phyloP scores from a whole-genome alignment of 2,329 filamentous ascomycete genomes.

The Fusarium acutatum region DNA sequence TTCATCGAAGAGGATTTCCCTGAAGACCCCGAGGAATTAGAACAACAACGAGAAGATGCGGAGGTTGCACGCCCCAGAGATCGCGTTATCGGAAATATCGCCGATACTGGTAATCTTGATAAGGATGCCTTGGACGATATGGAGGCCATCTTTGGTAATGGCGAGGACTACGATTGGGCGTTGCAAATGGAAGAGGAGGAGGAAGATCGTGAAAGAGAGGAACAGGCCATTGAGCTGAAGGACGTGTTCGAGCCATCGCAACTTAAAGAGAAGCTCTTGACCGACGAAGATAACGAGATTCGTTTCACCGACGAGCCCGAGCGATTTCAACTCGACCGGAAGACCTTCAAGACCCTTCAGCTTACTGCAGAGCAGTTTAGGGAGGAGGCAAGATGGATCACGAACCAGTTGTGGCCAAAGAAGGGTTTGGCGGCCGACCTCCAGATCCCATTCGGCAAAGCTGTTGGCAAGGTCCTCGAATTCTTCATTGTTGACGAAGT shows the following conservation, averaged over 20 bases:
- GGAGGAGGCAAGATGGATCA: conserved; percentile 93
- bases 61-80: conserved; percentile 86
- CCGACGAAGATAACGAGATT: conserved; percentile 93
- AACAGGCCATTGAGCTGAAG: conserved; percentile 90
- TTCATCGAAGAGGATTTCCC: conserved; percentile 98
- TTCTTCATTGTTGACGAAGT: conserved; percentile 95
- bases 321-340: conserved; percentile 90
- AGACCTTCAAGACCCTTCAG: conserved; percentile 83
- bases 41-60: conserved; percentile 81
- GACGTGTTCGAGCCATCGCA: conserved; percentile 98
- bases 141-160: conserved; percentile 94
- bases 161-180: conserved; percentile 95
- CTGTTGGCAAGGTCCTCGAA: conserved; percentile 90
- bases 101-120: conserved; percentile 86
- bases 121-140: conserved; percentile 95
- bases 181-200: conserved; percentile 88
- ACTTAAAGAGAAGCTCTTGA: conserved; percentile 91
- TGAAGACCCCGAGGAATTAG: conserved; percentile 81
- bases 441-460: conserved; percentile 83
- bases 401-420: conserved; percentile 87
- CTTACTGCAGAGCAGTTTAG: conserved; percentile 85
- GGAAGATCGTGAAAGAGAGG: conserved; percentile 79
- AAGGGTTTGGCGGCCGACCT: conserved; percentile 79
- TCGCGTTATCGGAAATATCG: conserved; percentile 72
- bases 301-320: conserved; percentile 90